Evolutionary conservation across 2,329 filamentous ascomycete genomes (phyloP).

Genomic region (Trichophyton equinum): DNA sequence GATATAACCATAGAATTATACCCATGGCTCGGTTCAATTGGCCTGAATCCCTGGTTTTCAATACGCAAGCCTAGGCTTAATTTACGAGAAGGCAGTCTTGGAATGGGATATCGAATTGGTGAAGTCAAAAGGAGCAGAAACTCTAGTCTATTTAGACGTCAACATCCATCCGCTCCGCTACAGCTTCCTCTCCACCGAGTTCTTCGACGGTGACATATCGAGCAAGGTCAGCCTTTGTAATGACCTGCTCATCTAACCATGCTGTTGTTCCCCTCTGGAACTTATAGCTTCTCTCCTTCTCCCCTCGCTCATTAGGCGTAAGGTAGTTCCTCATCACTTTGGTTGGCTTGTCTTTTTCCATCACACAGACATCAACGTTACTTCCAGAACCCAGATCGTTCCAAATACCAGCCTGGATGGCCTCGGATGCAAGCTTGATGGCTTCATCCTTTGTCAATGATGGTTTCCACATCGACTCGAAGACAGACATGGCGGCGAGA

Average conservation of each 20-base stretch:
- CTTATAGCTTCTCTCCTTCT: slow-evolving; percentile 87
- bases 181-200: slow-evolving; percentile 55
- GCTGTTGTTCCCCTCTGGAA: slow-evolving; percentile 90
- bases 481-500: slow-evolving; percentile 92
- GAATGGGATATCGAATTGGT: background rate
- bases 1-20: background rate
- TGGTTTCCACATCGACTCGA: slow-evolving; percentile 89
- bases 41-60: background rate
- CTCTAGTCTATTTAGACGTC: slow-evolving; percentile 30
- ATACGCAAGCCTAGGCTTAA: background rate
- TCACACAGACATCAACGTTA: slow-evolving; percentile 94
- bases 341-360: slow-evolving; percentile 89
- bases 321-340: slow-evolving; percentile 78
- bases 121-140: background rate
- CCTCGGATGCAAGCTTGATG: slow-evolving; percentile 69
- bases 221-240: slow-evolving; percentile 83
- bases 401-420: slow-evolving; percentile 93
- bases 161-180: slow-evolving; percentile 54
- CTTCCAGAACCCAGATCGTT: slow-evolving; percentile 95
- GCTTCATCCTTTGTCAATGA: slow-evolving; percentile 65
- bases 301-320: slow-evolving; percentile 77
- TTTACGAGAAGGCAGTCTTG: background rate
- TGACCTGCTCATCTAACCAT: slow-evolving; percentile 89
- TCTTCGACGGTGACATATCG: slow-evolving; percentile 91
- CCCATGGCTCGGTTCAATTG: background rate